Conservation (phyloP, 768 basidiomycete genomes). For the Rickenella mellea region DNA sequence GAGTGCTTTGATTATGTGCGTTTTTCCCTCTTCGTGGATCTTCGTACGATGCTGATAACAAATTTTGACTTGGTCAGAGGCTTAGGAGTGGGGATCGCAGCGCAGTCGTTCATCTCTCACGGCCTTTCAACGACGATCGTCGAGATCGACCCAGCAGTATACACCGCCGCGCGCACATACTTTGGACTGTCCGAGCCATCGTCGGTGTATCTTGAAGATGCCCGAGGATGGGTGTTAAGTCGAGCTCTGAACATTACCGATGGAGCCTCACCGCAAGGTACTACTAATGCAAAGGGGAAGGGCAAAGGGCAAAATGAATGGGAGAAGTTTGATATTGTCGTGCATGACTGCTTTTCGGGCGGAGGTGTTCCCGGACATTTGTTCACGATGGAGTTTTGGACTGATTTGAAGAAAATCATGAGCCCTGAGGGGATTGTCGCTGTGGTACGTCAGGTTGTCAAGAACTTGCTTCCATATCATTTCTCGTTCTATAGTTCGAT, state of each 20-base stretch:
- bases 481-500: background rate
- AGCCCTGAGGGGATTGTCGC: conserved; percentile 66
- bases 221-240: conserved; percentile 52
- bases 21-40: conserved; percentile 7
- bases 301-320: conserved; percentile 11
- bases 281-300: conserved; percentile 15
- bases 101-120: conserved; percentile 63
- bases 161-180: conserved; percentile 66
- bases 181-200: conserved; percentile 71
- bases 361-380: conserved; percentile 83
- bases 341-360: conserved; percentile 93
- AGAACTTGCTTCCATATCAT: background rate
- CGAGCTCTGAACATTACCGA: conserved; percentile 21
- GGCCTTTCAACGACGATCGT: conserved; percentile 68
- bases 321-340: conserved; percentile 54
- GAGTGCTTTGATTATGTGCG: conserved; percentile 64
- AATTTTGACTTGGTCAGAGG: conserved; percentile 42
- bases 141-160: conserved; percentile 92
- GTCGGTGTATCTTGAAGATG: conserved; percentile 69
- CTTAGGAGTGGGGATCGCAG: conserved; percentile 77
- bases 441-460: conserved; percentile 61
- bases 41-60: conserved; percentile 5
- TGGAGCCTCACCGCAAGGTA: too few relatives aligned
- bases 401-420: conserved; percentile 53
- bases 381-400: conserved; percentile 81